A percentile compares a stretch with the other conserved stretches of the same genome.
These are phyloP conservation scores for Solanum dulcamara DNA, from an alignment of 257 asterid species.

Conservation along the genomic window DNA sequence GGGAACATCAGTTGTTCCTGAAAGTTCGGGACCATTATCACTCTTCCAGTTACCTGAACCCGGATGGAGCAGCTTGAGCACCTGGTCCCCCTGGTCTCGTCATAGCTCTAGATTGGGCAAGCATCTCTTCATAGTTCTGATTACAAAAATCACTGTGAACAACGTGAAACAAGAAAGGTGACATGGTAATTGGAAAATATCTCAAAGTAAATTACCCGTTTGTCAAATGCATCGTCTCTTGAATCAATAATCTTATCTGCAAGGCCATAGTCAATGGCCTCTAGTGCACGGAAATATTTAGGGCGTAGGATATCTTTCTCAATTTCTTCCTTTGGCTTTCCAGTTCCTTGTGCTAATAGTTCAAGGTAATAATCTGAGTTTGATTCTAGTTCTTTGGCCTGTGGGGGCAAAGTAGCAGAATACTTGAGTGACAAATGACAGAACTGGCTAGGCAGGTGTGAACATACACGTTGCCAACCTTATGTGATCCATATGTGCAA, in stretches of 20 bases:
- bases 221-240: slow-evolving; percentile 52
- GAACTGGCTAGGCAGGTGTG: background rate
- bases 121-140: slow-evolving; percentile 64
- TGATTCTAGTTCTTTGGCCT: slow-evolving; percentile 84
- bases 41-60: slow-evolving; percentile 29
- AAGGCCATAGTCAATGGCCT: slow-evolving; percentile 79
- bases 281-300: slow-evolving; percentile 58
- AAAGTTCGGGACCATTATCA: background rate
- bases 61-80: slow-evolving; percentile 61
- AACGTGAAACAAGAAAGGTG: background rate
- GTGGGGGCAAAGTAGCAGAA: background rate
- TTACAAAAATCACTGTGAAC: background rate
- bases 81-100: slow-evolving; percentile 40
- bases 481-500: background rate
- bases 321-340: slow-evolving; percentile 78
- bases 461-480: background rate
- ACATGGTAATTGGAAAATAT: background rate
- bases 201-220: slow-evolving; percentile 39
- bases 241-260: slow-evolving; percentile 74
- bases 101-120: slow-evolving; percentile 62
- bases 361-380: slow-evolving; percentile 59
- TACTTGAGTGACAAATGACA: background rate
- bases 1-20: background rate
- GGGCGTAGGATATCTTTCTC: slow-evolving; percentile 65
- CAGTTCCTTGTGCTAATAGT: slow-evolving; percentile 65